phyloP scores from a whole-genome alignment of 2,329 filamentous ascomycete species.

The Periglandula ipomoeae region DNA sequence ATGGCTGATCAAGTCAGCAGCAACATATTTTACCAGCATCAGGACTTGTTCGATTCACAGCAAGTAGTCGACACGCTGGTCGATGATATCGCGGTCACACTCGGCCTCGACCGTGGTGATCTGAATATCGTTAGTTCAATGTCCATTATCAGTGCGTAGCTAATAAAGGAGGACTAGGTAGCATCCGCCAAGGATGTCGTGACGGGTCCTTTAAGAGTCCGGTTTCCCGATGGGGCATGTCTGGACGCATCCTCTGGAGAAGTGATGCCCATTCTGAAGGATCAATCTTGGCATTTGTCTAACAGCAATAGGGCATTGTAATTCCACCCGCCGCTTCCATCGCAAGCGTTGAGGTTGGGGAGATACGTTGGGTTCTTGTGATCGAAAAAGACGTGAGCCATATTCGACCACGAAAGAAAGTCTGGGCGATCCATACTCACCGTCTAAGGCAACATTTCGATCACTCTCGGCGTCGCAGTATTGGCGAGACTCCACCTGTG shows the following conservation, averaged over 20 bases:
- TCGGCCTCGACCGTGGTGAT: conserved; percentile 52
- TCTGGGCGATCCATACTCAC: not conserved
- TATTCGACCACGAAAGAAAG: not conserved
- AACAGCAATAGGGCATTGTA: conserved; percentile 41
- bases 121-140: conserved; percentile 56
- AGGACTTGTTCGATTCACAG: conserved; percentile 62
- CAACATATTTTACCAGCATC: conserved; percentile 72
- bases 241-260: conserved; percentile 22
- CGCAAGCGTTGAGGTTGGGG: conserved; percentile 37
- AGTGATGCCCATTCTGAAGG: conserved; percentile 14
- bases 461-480: conserved; percentile 51
- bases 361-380: conserved; percentile 56
- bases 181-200: conserved; percentile 67
- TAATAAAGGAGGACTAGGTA: conserved; percentile 36
- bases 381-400: conserved; percentile 65
- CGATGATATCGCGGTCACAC: conserved; percentile 63
- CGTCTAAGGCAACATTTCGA: conserved; percentile 61
- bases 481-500: conserved; percentile 38
- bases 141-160: not conserved
- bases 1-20: conserved; percentile 30
- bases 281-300: conserved; percentile 1
- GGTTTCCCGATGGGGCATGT: conserved; percentile 32
- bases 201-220: conserved; percentile 45
- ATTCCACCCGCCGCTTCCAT: conserved; percentile 48
- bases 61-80: conserved; percentile 60